phyloP scores from a whole-genome alignment of 1,139 yeast genomes.

The Sugiyamaella japonica region DNA sequence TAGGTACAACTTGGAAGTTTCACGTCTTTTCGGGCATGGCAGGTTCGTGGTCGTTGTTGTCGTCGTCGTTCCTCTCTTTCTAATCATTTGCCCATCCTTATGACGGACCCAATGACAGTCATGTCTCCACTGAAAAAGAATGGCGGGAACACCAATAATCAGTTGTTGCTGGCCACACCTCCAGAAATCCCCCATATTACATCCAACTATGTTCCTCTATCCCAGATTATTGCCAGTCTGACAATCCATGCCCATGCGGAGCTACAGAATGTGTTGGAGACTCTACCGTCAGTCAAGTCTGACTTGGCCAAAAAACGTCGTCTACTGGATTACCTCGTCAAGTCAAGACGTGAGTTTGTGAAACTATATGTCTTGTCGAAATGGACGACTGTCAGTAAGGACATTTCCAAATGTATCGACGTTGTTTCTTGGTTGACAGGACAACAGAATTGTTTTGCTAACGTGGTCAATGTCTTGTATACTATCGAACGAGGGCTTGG shows the following conservation, averaged over 20 bases:
- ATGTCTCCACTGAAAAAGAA: slow-evolving; percentile 6
- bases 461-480: slow-evolving; percentile 61
- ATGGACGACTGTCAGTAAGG: slow-evolving; percentile 77
- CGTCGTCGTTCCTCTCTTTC: not conserved
- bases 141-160: not conserved
- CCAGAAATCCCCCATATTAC: slow-evolving; percentile 67
- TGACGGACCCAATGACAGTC: slow-evolving; percentile 7
- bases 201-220: slow-evolving; percentile 65
- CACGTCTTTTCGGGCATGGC: not conserved
- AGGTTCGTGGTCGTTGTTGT: not conserved
- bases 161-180: slow-evolving; percentile 12
- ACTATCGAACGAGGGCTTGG: slow-evolving; percentile 64
- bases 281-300: slow-evolving; percentile 54
- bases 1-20: too few species aligned
- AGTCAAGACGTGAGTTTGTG: slow-evolving; percentile 75
- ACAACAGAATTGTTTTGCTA: slow-evolving; percentile 67
- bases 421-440: slow-evolving; percentile 84
- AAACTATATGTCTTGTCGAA: slow-evolving; percentile 80
- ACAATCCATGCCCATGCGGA: slow-evolving; percentile 66
- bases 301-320: slow-evolving; percentile 66
- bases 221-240: slow-evolving; percentile 57
- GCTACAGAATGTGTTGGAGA: slow-evolving; percentile 60
- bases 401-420: slow-evolving; percentile 75
- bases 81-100: not conserved
- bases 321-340: slow-evolving; percentile 66